Base-by-base conservation (phyloP, 345 rosid species). In the Salix purpurea region DNA sequence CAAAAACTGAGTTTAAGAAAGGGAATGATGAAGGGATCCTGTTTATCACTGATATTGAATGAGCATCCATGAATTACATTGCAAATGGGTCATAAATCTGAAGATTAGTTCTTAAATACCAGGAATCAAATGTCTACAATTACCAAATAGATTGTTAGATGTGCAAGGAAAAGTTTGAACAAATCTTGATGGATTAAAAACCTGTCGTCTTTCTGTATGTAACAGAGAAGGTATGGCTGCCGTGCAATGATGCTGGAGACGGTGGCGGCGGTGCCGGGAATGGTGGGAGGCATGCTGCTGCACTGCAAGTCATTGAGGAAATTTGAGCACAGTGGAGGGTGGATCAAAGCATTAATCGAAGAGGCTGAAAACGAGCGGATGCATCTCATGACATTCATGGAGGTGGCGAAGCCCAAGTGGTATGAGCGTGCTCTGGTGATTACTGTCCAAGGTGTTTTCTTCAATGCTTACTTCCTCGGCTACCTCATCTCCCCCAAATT, bases 371-470 rank as follows among this genome's bases (percentile, higher is more conserved):
- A 90, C 69, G 94, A 93, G 87, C 83, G 98, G 65, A 93, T 93
- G 98, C 97, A 93, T 79, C 82, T 91, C 69, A 91, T 93, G 98
- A 93, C 98, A 26, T 91, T 93, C 96, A 89, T 93, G 82, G 96
- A 90, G 86, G 87, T 93, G 12, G 96, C 90, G 50, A 80, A 89
- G 73, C 98, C 94, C 14, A 90, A 78, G 72, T 93, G 93, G 96
- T 84, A 91, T 62, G 97, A 93, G 85, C 86, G 97, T 82, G 76
- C 88, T 7, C 83, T 93, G 69, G 94, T 91, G 39, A 82, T 91
- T 26, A 54, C 89, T 4, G 94, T 93, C 44, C 96, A 93, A 84
- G 97, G 96, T 48, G 76, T 86, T 19, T 91, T 91, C 86, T 93
- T 90, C 73, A 93, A 90, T 76, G 89, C 90, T 23, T 93, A 85